Conservation (phyloP, 805 yeast genomes). For the Myxozyma udenii region DNA sequence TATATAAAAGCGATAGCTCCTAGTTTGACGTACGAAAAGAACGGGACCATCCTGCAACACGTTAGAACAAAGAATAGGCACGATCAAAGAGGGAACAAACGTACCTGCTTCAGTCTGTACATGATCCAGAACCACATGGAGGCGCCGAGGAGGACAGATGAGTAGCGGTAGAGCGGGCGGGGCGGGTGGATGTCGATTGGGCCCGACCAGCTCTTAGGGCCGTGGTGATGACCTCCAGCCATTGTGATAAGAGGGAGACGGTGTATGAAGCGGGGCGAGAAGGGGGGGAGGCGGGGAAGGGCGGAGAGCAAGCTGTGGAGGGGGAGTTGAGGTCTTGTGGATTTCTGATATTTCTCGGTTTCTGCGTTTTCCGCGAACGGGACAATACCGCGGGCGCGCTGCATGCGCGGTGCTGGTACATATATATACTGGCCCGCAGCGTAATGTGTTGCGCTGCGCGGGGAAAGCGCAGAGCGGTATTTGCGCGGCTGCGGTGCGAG, state of each 20-base stretch:
- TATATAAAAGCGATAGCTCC: neutral
- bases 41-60: conserved; percentile 40
- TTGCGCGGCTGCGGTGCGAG: no score
- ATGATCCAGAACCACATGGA: conserved; percentile 87
- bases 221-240: conserved; percentile 29
- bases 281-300: neutral
- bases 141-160: conserved; percentile 71
- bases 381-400: no score
- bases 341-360: no score
- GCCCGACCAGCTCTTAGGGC: conserved; percentile 51
- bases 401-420: no score
- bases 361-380: no score
- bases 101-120: conserved; percentile 52
- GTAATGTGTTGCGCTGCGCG: no score
- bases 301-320: no score
- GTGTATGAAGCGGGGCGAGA: neutral
- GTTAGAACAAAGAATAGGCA: neutral
- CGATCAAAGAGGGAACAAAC: neutral
- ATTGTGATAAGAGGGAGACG: conserved; percentile 2
- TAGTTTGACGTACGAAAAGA: conserved; percentile 40
- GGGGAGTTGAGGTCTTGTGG: no score
- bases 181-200: conserved; percentile 62
- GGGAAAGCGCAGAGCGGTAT: no score
- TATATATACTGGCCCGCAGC: no score
- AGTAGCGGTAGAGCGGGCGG: conserved; percentile 50